phyloP scores from a whole-genome alignment of 805 yeast species.

The Teunomyces gatunensis region DNA sequence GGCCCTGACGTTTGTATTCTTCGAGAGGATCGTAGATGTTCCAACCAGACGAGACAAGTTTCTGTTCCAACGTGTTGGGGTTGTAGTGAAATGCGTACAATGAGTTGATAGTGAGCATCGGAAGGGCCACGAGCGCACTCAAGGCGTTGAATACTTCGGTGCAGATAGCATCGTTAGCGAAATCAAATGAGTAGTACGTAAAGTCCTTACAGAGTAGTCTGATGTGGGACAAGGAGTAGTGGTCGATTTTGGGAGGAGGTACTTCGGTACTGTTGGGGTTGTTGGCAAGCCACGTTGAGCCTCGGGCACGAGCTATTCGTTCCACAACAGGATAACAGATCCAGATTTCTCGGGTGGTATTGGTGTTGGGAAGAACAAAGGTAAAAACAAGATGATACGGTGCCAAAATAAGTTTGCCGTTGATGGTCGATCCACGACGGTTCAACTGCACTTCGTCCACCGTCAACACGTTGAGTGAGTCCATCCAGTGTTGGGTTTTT shows the following conservation, averaged over 20 bases:
- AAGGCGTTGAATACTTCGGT: conserved; percentile 72
- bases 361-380: conserved; percentile 15
- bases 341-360: conserved; percentile 70
- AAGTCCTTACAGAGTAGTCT: conserved; percentile 82
- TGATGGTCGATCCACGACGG: conserved; percentile 36
- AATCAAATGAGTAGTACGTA: conserved; percentile 75
- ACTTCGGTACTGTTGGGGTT: conserved; percentile 1
- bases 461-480: conserved; percentile 10
- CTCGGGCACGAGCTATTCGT: conserved; percentile 53
- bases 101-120: conserved; percentile 37
- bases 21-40: conserved; percentile 52
- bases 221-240: conserved; percentile 49
- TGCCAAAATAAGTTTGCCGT: conserved; percentile 37
- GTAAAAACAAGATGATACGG: conserved; percentile 40
- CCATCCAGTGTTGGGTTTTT: neutral
- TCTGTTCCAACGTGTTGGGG: conserved; percentile 68
- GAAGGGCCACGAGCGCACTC: conserved; percentile 53
- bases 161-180: conserved; percentile 56
- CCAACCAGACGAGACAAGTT: conserved; percentile 63
- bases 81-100: conserved; percentile 81
- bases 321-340: conserved; percentile 83
- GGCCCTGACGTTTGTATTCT: conserved; percentile 79
- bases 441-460: conserved; percentile 38
- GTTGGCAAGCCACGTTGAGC: conserved; percentile 42
- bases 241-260: conserved; percentile 19